Percentiles rank a stretch among this genome's conserved stretches.
Evolutionary conservation across 2,329 filamentous ascomycete genomes (phyloP).

Genomic region (Penicillium sp.): DNA sequence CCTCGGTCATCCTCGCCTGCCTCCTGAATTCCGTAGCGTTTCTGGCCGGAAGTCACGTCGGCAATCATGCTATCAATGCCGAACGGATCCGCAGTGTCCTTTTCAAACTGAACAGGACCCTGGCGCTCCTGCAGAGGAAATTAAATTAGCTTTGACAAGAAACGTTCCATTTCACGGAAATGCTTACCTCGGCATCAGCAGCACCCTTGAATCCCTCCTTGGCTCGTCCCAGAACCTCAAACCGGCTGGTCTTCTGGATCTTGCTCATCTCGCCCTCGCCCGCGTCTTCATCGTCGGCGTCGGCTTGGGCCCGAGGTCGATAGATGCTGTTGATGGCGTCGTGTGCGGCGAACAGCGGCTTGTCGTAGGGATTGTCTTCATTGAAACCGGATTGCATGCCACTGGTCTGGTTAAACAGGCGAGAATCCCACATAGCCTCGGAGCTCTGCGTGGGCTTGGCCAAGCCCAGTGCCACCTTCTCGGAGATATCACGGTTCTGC

Average conservation of each 20-base stretch:
- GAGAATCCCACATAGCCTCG: slow-evolving; percentile 95
- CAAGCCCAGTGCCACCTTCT: slow-evolving; percentile 90
- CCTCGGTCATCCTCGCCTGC: slow-evolving; percentile 36
- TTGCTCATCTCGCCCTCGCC: slow-evolving; percentile 81
- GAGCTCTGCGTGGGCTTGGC: slow-evolving; percentile 91
- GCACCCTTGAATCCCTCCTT: slow-evolving; percentile 86
- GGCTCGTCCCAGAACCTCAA: slow-evolving; percentile 81
- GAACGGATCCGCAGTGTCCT: slow-evolving; percentile 82
- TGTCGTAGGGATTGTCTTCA: slow-evolving; percentile 96
- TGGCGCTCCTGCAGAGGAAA: slow-evolving; percentile 61
- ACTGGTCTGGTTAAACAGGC: slow-evolving; percentile 89
- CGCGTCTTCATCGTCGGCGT: slow-evolving; percentile 73
- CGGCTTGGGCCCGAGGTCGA: slow-evolving; percentile 68
- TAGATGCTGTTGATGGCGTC: slow-evolving; percentile 96
- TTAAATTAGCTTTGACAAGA: slow-evolving; percentile 1
- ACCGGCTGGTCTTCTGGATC: slow-evolving; percentile 81
- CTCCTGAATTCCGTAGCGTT: slow-evolving; percentile 47
- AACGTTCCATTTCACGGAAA: background rate
- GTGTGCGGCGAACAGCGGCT: slow-evolving; percentile 92
- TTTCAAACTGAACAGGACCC: slow-evolving; percentile 95
- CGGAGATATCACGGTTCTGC: slow-evolving; percentile 93
- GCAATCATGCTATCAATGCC: slow-evolving; percentile 92
- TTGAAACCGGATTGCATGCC: slow-evolving; percentile 93
- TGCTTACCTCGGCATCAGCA: slow-evolving; percentile 68
- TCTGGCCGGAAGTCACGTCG: slow-evolving; percentile 61